Evolutionary conservation across 495 filamentous ascomycete species (phyloP).

Genomic region (Daldinia grandis): DNA sequence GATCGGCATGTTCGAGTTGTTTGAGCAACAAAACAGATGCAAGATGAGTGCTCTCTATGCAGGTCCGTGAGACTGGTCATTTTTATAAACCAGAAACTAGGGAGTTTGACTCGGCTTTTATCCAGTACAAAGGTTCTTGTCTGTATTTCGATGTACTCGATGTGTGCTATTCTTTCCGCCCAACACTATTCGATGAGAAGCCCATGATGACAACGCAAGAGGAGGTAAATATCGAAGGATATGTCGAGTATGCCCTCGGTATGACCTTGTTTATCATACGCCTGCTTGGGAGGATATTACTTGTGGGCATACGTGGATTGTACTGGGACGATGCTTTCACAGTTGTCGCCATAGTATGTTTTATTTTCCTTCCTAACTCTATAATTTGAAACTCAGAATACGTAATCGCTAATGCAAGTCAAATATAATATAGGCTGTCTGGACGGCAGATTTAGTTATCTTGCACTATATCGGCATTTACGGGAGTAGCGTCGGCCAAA

Average conservation of each 20-base stretch:
- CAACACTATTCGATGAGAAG: constrained; percentile 1
- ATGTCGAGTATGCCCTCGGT: constrained; percentile 20
- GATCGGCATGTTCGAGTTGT: not conserved
- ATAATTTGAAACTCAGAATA: not conserved
- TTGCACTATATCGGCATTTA: constrained; percentile 17
- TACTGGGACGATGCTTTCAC: constrained; percentile 22
- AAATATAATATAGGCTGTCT: constrained; percentile 2
- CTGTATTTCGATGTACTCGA: not conserved
- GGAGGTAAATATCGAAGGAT: constrained; percentile 23
- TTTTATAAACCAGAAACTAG: not conserved
- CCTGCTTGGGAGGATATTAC: constrained; percentile 9
- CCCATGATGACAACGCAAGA: constrained; percentile 18
- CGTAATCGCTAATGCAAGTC: not conserved
- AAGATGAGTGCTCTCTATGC: not conserved
- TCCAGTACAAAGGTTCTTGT: not conserved
- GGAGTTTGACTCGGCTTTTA: not conserved
- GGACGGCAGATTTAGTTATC: constrained; percentile 19
- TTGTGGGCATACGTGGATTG: constrained; percentile 11
- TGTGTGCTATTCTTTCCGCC: not conserved
- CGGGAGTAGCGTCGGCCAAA: constrained; percentile 26
- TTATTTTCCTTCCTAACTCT: too few relatives aligned
- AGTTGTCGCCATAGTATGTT: constrained; percentile 17
- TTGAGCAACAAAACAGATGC: not conserved
- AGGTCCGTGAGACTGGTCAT: not conserved
- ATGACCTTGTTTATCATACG: constrained; percentile 18